Conservation (phyloP, 2,329 filamentous ascomycete species). For the Hymenotorrendiella dingleyae region DNA sequence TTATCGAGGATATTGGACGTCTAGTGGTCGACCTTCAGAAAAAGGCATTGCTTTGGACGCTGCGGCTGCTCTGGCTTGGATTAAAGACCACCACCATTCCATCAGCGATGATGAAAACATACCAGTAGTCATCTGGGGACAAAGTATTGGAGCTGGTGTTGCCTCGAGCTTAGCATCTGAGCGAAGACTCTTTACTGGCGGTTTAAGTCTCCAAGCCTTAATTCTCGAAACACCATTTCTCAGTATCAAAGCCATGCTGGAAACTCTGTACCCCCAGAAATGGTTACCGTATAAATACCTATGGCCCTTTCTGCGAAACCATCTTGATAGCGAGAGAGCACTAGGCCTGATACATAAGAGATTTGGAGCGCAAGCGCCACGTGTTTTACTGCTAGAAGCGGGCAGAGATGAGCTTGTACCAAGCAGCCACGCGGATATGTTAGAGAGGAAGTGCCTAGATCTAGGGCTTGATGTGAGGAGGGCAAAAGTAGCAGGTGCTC, state of each 20-base stretch:
- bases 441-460: conserved; percentile 43
- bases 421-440: conserved; percentile 39
- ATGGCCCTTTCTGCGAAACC: conserved; percentile 65
- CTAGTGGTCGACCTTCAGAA: conserved; percentile 64
- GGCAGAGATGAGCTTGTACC: conserved; percentile 56
- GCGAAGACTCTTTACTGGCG: conserved; percentile 9
- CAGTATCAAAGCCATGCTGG: conserved; percentile 64
- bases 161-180: conserved; percentile 45
- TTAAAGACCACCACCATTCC: conserved; percentile 30
- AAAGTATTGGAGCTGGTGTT: conserved; percentile 70
- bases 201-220: conserved; percentile 38
- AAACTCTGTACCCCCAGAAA: conserved; percentile 67
- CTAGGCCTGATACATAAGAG: conserved; percentile 37
- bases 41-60: conserved; percentile 64
- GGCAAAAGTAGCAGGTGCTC: conserved; percentile 41
- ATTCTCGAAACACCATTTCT: conserved; percentile 74
- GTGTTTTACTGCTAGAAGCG: conserved; percentile 45
- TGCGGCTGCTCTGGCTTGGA: conserved; percentile 58
- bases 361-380: conserved; percentile 14
- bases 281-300: conserved; percentile 76
- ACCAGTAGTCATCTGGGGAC: conserved; percentile 63
- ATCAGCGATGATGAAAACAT: conserved; percentile 28
- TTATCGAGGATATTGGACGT: conserved; percentile 62
- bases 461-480: conserved; percentile 42
- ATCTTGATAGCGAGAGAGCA: conserved; percentile 50